Evolutionary conservation across 495 filamentous ascomycete genomes (phyloP).

Genomic region (Aspergillus ellipticus): DNA sequence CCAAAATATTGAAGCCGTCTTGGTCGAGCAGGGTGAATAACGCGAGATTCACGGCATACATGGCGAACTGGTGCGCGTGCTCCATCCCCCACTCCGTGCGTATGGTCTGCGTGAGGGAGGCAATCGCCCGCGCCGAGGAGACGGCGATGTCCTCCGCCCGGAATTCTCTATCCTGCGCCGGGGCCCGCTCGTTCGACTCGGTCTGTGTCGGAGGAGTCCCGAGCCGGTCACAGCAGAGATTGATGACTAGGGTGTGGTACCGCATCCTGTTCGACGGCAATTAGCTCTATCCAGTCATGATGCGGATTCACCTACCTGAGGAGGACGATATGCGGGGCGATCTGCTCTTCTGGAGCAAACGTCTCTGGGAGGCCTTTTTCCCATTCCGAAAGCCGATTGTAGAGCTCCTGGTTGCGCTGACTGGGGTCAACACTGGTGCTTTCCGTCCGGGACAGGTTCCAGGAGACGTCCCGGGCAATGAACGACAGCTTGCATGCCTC

Average conservation of each 20-base stretch:
- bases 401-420: conserved; percentile 18
- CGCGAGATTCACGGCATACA: conserved; percentile 31
- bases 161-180: neutral
- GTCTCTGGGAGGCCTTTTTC: conserved; percentile 12
- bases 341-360: conserved; percentile 14
- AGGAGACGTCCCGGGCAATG: conserved; percentile 29
- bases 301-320: conserved; percentile 19
- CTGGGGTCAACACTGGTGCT: neutral
- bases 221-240: conserved; percentile 23
- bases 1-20: conserved; percentile 22
- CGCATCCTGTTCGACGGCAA: conserved; percentile 23
- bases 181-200: neutral
- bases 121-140: conserved; percentile 24
- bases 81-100: conserved; percentile 24
- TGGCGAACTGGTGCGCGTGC: conserved; percentile 29
- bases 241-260: conserved; percentile 28
- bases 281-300: neutral
- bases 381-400: conserved; percentile 23
- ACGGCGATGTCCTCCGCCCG: conserved; percentile 12
- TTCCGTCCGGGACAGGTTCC: neutral
- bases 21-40: conserved; percentile 28
- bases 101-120: conserved; percentile 15
- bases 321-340: conserved; percentile 28
- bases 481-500: conserved; percentile 29
- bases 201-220: conserved; percentile 4